Evolutionary conservation across 352 stramenopile species (phyloP).

Genomic region (Pythium insidiosum): DNA sequence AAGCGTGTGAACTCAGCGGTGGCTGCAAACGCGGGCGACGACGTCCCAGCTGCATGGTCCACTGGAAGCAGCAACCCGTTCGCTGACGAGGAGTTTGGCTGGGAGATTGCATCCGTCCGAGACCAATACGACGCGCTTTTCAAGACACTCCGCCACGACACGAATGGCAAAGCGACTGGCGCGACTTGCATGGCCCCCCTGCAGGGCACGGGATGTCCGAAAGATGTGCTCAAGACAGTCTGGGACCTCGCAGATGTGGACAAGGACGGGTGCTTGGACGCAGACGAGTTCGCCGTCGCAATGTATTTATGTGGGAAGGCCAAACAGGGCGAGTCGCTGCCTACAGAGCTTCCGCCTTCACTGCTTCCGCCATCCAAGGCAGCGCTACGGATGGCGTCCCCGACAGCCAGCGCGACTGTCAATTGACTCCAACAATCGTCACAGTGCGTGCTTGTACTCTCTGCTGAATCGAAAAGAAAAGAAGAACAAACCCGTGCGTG

Average conservation of each 20-base stretch:
- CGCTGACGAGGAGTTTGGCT: slow-evolving; percentile 29
- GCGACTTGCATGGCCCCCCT: slow-evolving; percentile 76
- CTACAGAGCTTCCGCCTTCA: slow-evolving; percentile 35
- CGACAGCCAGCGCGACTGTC: too few relatives aligned
- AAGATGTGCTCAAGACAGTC: slow-evolving; percentile 75
- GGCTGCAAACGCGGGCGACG: slow-evolving; percentile 4
- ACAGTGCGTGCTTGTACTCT: too few relatives aligned
- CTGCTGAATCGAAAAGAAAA: too few relatives aligned
- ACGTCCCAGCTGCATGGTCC: slow-evolving; percentile 3
- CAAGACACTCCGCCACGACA: slow-evolving; percentile 50
- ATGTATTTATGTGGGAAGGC: slow-evolving; percentile 82
- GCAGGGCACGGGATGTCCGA: slow-evolving; percentile 46
- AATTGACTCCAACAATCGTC: too few relatives aligned
- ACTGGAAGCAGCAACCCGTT: slow-evolving; percentile 26
- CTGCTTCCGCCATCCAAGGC: slow-evolving; percentile 53
- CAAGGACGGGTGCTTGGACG: slow-evolving; percentile 83
- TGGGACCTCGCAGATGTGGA: slow-evolving; percentile 90
- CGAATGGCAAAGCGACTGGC: slow-evolving; percentile 40
- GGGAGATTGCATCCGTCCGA: slow-evolving; percentile 65
- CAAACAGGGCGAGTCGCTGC: slow-evolving; percentile 68
- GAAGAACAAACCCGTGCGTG: too few relatives aligned
- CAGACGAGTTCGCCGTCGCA: slow-evolving; percentile 86
- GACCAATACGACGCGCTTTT: slow-evolving; percentile 82
- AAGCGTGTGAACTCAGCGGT: slow-evolving; percentile 40
- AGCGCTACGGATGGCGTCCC: too few relatives aligned